Evolutionary conservation across 441 rosid genomes (phyloP).

Genomic region (Heliophila coronopifolia): DNA sequence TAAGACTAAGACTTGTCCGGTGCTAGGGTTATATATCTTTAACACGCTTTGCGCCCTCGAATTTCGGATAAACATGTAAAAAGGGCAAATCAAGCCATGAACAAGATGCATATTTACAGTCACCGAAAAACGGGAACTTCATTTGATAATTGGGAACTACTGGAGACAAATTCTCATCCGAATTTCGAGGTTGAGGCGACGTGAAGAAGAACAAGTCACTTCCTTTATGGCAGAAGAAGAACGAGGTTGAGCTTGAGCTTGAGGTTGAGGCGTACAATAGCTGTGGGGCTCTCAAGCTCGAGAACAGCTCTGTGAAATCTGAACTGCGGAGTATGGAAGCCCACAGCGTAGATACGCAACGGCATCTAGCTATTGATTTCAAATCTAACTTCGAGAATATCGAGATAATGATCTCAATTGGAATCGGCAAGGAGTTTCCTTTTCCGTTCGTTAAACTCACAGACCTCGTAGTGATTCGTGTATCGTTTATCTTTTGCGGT

Average conservation of each 20-base stretch:
- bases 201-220: not conserved
- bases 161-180: not conserved
- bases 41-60: too few species aligned
- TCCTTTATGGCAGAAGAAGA: not conserved
- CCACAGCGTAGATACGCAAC: not conserved
- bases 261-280: not conserved
- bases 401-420: not conserved
- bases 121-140: not conserved
- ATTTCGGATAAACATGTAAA: too few species aligned
- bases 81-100: too few species aligned
- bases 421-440: not conserved
- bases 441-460: too few species aligned
- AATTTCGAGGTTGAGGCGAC: not conserved
- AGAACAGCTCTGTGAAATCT: not conserved
- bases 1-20: not conserved
- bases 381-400: not conserved
- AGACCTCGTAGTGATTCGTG: too few species aligned
- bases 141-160: not conserved
- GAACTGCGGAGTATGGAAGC: not conserved
- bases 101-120: too few species aligned
- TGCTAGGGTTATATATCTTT: not conserved
- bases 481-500: too few species aligned
- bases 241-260: too few species aligned
- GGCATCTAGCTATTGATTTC: not conserved
- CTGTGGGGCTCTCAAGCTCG: not conserved